Conservation (phyloP, 2,329 filamentous ascomycete genomes). For the Tolypocladium inflatum region DNA sequence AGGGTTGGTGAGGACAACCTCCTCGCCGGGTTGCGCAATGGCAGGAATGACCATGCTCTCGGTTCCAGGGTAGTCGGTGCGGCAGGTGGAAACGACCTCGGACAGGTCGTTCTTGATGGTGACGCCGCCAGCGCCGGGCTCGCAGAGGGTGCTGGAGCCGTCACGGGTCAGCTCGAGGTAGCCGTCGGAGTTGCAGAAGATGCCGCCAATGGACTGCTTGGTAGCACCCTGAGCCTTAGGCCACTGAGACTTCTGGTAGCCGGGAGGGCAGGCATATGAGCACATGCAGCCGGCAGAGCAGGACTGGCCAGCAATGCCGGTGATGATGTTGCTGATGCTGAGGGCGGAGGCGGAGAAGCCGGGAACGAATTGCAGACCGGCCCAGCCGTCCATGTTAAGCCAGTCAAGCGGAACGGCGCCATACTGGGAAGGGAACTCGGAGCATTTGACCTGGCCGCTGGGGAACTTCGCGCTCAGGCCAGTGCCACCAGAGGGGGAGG, state of each 20-base stretch:
- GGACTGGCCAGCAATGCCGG: conserved; percentile 47
- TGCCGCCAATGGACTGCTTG: conserved; percentile 78
- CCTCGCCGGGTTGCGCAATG: conserved; percentile 47
- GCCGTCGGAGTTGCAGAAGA: conserved; percentile 65
- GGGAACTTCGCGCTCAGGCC: conserved; percentile 65
- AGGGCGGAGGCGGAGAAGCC: conserved; percentile 37
- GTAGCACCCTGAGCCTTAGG: conserved; percentile 66
- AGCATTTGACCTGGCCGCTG: conserved; percentile 62
- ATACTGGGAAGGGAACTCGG: conserved; percentile 67
- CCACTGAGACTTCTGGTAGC: conserved; percentile 91
- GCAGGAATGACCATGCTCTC: conserved; percentile 82
- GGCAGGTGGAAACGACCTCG: conserved; percentile 66
- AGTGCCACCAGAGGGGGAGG: conserved; percentile 20
- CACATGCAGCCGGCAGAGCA: conserved; percentile 64
- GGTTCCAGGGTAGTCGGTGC: conserved; percentile 91
- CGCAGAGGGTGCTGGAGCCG: conserved; percentile 62
- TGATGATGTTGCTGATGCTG: conserved; percentile 56
- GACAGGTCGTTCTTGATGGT: conserved; percentile 65
- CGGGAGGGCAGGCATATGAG: conserved; percentile 86
- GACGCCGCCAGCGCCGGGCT: conserved; percentile 60
- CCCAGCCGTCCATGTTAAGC: conserved; percentile 65
- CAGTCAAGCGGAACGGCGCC: conserved; percentile 65
- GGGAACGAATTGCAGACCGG: conserved; percentile 61
- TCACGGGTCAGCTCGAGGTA: conserved; percentile 70
- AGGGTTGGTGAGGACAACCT: conserved; percentile 64